These are phyloP conservation scores for Xanthoconium stramineum DNA, from an alignment of 768 basidiomycete genomes.

Conservation along the genomic window DNA sequence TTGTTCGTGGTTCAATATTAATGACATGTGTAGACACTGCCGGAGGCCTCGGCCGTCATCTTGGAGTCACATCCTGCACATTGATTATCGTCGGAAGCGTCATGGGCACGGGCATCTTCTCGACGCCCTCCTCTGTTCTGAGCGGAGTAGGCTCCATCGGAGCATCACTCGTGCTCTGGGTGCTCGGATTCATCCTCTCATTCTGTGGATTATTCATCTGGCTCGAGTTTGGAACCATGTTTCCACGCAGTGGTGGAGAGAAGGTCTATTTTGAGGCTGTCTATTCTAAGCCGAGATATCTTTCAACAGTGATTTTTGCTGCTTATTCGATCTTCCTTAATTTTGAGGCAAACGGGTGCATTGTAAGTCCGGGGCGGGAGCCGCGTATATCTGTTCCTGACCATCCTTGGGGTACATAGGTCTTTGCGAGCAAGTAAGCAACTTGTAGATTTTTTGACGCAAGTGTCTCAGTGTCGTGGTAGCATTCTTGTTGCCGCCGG, in stretches of 20 bases:
- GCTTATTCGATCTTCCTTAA: background rate
- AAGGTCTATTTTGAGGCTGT: background rate
- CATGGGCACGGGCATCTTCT: slow-evolving; percentile 61
- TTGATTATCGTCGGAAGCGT: slow-evolving; percentile 54
- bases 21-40: slow-evolving; percentile 36
- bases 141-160: slow-evolving; percentile 54
- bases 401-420: slow-evolving; percentile 9
- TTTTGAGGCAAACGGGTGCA: background rate
- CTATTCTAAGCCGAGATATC: background rate
- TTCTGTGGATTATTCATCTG: slow-evolving; percentile 60
- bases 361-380: background rate
- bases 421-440: slow-evolving; percentile 36
- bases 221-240: slow-evolving; percentile 63
- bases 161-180: slow-evolving; percentile 60
- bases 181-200: slow-evolving; percentile 55
- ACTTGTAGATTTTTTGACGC: background rate
- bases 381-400: background rate
- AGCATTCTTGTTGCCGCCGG: slow-evolving; percentile 52
- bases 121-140: slow-evolving; percentile 56
- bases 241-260: slow-evolving; percentile 57
- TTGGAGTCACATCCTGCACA: slow-evolving; percentile 53
- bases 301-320: background rate
- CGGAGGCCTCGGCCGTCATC: slow-evolving; percentile 55
- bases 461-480: background rate
- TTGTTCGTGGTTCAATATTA: background rate